Conservation (phyloP, 2,329 filamentous ascomycete genomes). For the Neoascochyta sp. region DNA sequence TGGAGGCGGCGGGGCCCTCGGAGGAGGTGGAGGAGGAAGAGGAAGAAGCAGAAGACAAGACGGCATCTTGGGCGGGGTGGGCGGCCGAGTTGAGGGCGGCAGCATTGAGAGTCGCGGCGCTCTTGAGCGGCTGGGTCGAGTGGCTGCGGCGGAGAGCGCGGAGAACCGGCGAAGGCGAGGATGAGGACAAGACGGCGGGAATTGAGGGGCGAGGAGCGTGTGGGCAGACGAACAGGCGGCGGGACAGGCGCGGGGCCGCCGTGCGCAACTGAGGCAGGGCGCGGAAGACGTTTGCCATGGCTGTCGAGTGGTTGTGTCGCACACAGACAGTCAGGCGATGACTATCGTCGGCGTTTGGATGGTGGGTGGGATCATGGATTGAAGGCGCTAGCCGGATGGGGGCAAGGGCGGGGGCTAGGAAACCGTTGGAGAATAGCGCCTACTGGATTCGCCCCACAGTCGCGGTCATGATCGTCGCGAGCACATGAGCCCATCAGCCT, state of each 20-base stretch:
- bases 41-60: no score
- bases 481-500: no score
- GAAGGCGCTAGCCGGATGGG: no score
- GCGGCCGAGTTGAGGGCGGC: slow-evolving; percentile 10
- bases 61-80: no score
- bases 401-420: no score
- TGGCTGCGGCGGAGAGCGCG: slow-evolving; percentile 34
- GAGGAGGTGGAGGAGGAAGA: slow-evolving; percentile 8
- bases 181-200: slow-evolving; percentile 13
- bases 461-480: no score
- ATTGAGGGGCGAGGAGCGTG: slow-evolving; percentile 29
- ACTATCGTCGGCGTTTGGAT: slow-evolving; percentile 5
- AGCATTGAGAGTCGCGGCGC: slow-evolving; percentile 17
- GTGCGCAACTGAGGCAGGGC: slow-evolving; percentile 37
- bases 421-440: no score
- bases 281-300: slow-evolving; percentile 38
- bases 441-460: no score
- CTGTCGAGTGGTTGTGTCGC: no score
- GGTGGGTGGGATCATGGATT: background rate
- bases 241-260: slow-evolving; percentile 37
- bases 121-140: slow-evolving; percentile 31
- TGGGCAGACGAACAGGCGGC: slow-evolving; percentile 35
- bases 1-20: slow-evolving; percentile 58
- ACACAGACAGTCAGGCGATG: no score
- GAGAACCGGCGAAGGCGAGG: slow-evolving; percentile 14